Percentiles rank a stretch among this genome's conserved stretches.
Conservation (phyloP, 495 filamentous ascomycete species). For the Penicillium daleae region DNA sequence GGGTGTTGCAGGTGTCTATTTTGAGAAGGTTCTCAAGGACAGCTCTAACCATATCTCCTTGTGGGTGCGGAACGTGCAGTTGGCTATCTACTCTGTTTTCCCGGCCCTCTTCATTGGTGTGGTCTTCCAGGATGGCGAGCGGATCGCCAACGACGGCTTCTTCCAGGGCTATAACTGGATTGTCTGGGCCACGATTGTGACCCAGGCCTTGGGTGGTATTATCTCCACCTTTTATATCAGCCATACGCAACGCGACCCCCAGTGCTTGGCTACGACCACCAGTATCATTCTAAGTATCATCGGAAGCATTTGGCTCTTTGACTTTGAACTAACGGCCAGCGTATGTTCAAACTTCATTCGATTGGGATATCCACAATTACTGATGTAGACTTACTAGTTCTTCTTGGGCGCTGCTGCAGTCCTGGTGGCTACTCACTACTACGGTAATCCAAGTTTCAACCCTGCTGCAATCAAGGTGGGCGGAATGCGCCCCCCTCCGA, state of each 20-base stretch:
- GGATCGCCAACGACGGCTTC: slow-evolving; percentile 81
- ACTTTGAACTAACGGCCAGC: slow-evolving; percentile 67
- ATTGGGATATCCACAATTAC: slow-evolving; percentile 4
- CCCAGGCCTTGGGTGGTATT: slow-evolving; percentile 85
- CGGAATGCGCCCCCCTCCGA: slow-evolving; percentile 65
- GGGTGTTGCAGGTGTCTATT: slow-evolving; percentile 84
- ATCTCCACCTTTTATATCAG: slow-evolving; percentile 82
- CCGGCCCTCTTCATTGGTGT: slow-evolving; percentile 86
- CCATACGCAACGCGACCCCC: slow-evolving; percentile 68
- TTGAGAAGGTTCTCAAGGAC: slow-evolving; percentile 93
- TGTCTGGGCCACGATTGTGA: slow-evolving; percentile 81
- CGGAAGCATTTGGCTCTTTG: slow-evolving; percentile 83
- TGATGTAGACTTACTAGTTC: slow-evolving; percentile 62
- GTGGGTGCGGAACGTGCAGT: slow-evolving; percentile 93
- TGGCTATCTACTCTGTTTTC: slow-evolving; percentile 89
- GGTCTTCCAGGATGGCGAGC: slow-evolving; percentile 80
- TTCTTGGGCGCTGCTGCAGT: slow-evolving; percentile 77
- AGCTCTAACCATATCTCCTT: slow-evolving; percentile 68
- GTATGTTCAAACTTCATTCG: slow-evolving; percentile 56
- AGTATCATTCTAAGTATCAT: slow-evolving; percentile 84
- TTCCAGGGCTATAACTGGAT: slow-evolving; percentile 92
- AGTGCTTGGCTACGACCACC: slow-evolving; percentile 89
- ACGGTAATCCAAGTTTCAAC: slow-evolving; percentile 56
- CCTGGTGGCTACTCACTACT: slow-evolving; percentile 80
- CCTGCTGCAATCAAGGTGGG: slow-evolving; percentile 49